Conservation (phyloP, 495 filamentous ascomycete genomes). For the Aspergillus kassunensis region DNA sequence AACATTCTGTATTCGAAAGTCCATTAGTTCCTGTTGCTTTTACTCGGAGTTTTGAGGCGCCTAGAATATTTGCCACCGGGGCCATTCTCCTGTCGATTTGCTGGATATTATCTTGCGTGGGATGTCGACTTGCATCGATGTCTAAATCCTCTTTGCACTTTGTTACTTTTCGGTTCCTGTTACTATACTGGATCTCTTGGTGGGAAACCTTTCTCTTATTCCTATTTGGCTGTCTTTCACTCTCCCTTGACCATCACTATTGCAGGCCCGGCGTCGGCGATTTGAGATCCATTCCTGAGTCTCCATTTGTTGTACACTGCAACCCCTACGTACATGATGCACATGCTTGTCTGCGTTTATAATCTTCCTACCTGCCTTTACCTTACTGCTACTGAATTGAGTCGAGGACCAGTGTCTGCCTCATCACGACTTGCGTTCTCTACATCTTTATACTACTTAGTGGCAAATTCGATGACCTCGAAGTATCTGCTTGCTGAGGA, state of each 20-base stretch:
- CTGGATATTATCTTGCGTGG: slow-evolving; percentile 4
- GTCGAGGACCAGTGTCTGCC: background rate
- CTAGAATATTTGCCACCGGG: slow-evolving; percentile 16
- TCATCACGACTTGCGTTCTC: background rate
- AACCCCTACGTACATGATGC: background rate
- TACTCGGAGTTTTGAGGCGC: slow-evolving; percentile 29
- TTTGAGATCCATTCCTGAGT: slow-evolving; percentile 13
- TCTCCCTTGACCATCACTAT: slow-evolving; percentile 14
- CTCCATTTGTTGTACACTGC: slow-evolving; percentile 1
- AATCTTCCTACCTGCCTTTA: background rate
- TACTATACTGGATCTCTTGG: slow-evolving; percentile 3
- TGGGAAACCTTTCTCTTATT: slow-evolving; percentile 14
- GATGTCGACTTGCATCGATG: slow-evolving; percentile 13
- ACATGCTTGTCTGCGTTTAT: background rate
- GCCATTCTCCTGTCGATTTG: slow-evolving; percentile 13
- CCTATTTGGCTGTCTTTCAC: background rate
- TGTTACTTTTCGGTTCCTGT: slow-evolving; percentile 13
- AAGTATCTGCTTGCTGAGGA: background rate
- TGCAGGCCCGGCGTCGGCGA: slow-evolving; percentile 23
- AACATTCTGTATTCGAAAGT: slow-evolving; percentile 28
- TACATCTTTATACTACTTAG: background rate
- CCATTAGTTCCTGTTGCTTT: slow-evolving; percentile 21
- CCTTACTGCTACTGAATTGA: background rate
- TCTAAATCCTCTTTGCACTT: slow-evolving; percentile 6
- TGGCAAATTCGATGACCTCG: background rate